These are phyloP conservation scores for Suhomyces chickasaworum DNA, from an alignment of 1,139 yeast genomes.

Conservation along the genomic window DNA sequence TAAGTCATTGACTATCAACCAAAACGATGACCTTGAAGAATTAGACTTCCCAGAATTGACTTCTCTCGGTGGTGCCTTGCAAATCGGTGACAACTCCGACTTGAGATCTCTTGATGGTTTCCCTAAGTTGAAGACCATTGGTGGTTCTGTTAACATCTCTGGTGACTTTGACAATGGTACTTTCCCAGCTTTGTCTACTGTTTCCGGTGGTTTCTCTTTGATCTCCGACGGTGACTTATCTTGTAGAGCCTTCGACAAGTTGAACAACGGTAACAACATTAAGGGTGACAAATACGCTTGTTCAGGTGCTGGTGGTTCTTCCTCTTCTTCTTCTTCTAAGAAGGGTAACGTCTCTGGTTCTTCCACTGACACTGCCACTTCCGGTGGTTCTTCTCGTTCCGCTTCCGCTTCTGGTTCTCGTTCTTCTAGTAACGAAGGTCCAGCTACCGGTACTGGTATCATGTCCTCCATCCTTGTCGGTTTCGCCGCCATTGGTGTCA, in stretches of 20 bases:
- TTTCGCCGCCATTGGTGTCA: constrained; percentile 63
- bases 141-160: constrained; percentile 81
- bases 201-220: constrained; percentile 89
- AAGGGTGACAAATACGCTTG: constrained; percentile 90
- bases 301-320: constrained; percentile 65
- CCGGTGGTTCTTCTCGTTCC: constrained; percentile 30
- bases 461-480: constrained; percentile 57
- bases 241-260: constrained; percentile 72
- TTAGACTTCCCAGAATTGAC: constrained; percentile 71
- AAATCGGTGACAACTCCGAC: constrained; percentile 77
- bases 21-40: constrained; percentile 71
- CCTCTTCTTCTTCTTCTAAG: constrained; percentile 54
- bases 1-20: constrained; percentile 73
- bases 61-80: constrained; percentile 84
- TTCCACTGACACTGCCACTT: constrained; percentile 30
- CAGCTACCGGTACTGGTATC: constrained; percentile 39
- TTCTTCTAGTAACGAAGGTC: constrained; percentile 28
- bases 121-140: constrained; percentile 69
- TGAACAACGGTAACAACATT: constrained; percentile 72
- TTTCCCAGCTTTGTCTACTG: constrained; percentile 69
- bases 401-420: constrained; percentile 23
- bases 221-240: constrained; percentile 77
- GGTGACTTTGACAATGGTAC: constrained; percentile 85
- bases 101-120: constrained; percentile 71
- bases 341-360: constrained; percentile 33